Conservation (phyloP, 2,329 filamentous ascomycete species). For the Claviceps monticola region DNA sequence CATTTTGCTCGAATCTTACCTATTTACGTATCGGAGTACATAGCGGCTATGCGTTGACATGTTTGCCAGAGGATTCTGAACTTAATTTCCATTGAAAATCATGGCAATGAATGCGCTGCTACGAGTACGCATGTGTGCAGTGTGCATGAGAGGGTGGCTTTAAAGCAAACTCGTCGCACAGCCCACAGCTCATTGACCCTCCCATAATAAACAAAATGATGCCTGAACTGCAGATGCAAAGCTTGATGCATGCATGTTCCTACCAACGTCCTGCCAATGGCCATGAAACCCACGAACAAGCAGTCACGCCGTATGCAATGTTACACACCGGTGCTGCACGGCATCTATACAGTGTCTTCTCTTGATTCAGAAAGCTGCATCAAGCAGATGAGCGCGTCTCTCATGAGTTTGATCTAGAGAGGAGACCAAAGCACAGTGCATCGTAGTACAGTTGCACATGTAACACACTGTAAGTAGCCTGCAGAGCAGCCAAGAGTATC, state of each 20-base stretch:
- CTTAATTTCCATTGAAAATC: too few relatives aligned
- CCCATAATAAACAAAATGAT: too few relatives aligned
- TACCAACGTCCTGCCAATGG: too few relatives aligned
- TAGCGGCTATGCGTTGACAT: too few relatives aligned
- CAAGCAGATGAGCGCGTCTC: background rate
- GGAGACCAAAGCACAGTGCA: background rate
- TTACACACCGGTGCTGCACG: conserved; percentile 6
- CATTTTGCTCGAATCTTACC: too few relatives aligned
- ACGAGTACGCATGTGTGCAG: too few relatives aligned
- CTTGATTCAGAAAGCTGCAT: background rate
- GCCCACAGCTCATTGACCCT: too few relatives aligned
- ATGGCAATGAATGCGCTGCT: too few relatives aligned
- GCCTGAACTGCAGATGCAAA: background rate
- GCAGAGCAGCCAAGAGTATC: background rate
- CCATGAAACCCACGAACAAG: background rate
- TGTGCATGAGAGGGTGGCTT: too few relatives aligned
- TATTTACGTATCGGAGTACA: too few relatives aligned
- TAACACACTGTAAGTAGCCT: background rate
- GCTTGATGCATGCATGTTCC: background rate
- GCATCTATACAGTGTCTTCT: background rate
- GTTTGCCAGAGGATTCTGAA: too few relatives aligned
- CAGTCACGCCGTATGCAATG: background rate
- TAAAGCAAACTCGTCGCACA: too few relatives aligned
- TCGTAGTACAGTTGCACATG: background rate
- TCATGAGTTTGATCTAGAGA: background rate